Conservation (phyloP, 208 protist genomes). For the Leishmania tropica region DNA sequence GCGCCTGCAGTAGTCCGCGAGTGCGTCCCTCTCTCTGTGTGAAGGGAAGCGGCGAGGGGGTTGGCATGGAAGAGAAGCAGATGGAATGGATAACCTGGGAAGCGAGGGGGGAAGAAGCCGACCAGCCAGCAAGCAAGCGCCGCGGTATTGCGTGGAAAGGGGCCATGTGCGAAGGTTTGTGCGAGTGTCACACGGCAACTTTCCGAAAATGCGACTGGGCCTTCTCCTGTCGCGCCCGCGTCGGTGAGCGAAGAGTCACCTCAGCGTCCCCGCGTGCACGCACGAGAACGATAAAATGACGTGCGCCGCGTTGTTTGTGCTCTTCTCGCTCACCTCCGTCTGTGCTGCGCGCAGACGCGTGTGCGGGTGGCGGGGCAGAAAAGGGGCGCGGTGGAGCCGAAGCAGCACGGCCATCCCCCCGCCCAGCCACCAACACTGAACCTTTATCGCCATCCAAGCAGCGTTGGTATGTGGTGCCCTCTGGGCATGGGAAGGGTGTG, state of each 20-base stretch:
- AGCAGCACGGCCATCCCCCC: not conserved
- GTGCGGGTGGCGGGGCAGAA: not conserved
- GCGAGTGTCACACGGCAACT: not conserved
- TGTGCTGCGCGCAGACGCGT: not conserved
- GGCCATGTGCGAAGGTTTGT: not conserved
- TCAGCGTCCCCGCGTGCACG: not conserved
- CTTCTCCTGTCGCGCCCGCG: not conserved
- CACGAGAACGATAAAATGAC: not conserved
- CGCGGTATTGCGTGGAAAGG: not conserved
- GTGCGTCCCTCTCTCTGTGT: not conserved
- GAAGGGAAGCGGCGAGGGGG: not conserved
- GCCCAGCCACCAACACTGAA: not conserved
- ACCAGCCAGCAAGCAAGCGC: not conserved
- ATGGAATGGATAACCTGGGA: not conserved
- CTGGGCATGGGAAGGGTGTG: not conserved
- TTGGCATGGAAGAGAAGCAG: not conserved
- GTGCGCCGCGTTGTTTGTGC: not conserved
- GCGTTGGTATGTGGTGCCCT: not conserved
- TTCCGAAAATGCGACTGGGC: not conserved
- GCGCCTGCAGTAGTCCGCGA: not conserved
- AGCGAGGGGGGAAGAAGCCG: not conserved
- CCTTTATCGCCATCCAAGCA: not conserved
- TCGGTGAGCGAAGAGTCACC: not conserved
- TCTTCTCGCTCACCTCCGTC: not conserved
- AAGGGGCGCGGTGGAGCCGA: not conserved